Base-by-base conservation (phyloP, 257 asterid species). In the Plantago ovata region DNA sequence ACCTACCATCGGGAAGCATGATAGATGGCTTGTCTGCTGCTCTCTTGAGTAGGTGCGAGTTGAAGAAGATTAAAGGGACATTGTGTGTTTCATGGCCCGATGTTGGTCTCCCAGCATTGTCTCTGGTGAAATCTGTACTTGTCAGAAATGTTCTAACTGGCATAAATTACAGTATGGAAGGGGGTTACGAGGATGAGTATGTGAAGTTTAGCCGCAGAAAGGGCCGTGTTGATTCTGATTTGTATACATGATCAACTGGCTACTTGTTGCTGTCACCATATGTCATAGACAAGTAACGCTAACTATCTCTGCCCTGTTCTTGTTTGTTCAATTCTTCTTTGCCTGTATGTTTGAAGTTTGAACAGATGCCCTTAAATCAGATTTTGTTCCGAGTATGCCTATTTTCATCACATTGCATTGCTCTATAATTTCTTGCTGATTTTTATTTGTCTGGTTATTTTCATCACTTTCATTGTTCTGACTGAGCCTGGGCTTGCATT, bases 1-100 rank as follows among this genome's bases (percentile, higher is more conserved):
- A 84, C 68, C 80, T 81, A 63, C 97, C 97, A 13, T 93, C 99
- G 10, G 99, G 99, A 62, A 93, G 99, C 69, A 73, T 93, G 73
- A 84, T 86, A 28, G 97, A 89, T 64, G 97, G 97, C 49, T 38
- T 94, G 69, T 89, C 72, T 3, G 96, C 96, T 65, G 95, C 99
- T 51, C 64, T 89, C 23, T 72, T 89, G 81, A 76, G 84, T 63
- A 83, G 82, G 39, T 94, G 97, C 40, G 79, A 89, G 56, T 33
- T 84, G 79, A 79, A 80, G 83, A 84, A 78, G 70, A 81, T 86
- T 38, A 83, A 62, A 68, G 96, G 93, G 41, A 78, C 88, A 14
- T 64, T 94, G 33, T 78, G 82, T 16, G 77, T 82, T 61, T 79
- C 97, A 1, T 94, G 97, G 97, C 99, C 99, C 11, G 87, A 84